A percentile compares a stretch with the other conserved stretches of the same genome.
Conservation (phyloP, 495 filamentous ascomycete genomes). For the Xylaria bambusicola region DNA sequence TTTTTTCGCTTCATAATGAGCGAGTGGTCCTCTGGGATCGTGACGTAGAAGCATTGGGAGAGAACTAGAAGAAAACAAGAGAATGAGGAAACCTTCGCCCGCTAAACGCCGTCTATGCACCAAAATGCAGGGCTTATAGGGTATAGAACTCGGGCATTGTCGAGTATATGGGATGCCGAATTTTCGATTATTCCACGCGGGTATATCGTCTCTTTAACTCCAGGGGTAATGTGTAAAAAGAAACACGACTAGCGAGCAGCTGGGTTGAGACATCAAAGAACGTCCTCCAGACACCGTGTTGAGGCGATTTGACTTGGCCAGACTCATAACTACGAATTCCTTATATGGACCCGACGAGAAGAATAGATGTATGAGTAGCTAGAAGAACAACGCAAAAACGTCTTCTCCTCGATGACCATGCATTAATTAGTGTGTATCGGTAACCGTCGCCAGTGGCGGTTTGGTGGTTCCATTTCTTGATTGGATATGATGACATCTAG, state of each 20-base stretch:
- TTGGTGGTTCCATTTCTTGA: conserved; percentile 4
- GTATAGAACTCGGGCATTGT: conserved; percentile 13
- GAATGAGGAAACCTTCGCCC: conserved; percentile 12
- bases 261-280: neutral
- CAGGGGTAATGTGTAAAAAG: conserved; percentile 8
- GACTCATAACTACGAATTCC: neutral
- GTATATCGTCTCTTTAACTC: conserved; percentile 16
- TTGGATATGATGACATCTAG: conserved; percentile 1
- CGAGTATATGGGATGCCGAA: conserved; percentile 16
- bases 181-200: conserved; percentile 12
- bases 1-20: neutral
- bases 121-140: conserved; percentile 16
- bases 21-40: neutral
- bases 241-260: conserved; percentile 2
- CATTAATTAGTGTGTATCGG: neutral
- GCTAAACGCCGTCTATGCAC: conserved; percentile 23
- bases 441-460: conserved; percentile 1
- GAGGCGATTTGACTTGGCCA: neutral
- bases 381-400: neutral
- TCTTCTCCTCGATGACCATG: conserved; percentile 5
- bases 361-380: neutral
- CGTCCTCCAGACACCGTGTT: neutral
- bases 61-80: conserved; percentile 5
- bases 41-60: neutral
- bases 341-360: neutral